Evolutionary conservation across 1,139 yeast genomes (phyloP).

Genomic region (Wickerhamomyces sp.): DNA sequence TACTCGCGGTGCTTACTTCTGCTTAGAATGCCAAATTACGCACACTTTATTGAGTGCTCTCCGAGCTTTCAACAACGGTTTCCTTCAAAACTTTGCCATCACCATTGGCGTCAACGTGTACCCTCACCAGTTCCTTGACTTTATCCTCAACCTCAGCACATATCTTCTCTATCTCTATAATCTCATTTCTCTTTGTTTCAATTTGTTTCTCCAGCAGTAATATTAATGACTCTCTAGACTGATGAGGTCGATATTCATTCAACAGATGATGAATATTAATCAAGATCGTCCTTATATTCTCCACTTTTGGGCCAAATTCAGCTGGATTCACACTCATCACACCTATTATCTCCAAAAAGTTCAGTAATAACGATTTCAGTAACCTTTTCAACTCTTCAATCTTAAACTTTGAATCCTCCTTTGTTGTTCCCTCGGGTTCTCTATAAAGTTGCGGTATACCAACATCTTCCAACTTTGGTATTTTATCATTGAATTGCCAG

Average conservation of each 20-base stretch:
- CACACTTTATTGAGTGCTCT: too few relatives aligned
- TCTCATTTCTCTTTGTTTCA: constrained; percentile 47
- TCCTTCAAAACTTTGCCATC: too few relatives aligned
- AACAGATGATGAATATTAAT: constrained; percentile 80
- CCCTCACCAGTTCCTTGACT: constrained; percentile 27
- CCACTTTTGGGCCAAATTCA: constrained; percentile 59
- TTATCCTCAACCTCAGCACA: constrained; percentile 40
- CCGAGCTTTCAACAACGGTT: too few relatives aligned
- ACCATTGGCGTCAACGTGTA: constrained; percentile 20
- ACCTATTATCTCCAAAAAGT: constrained; percentile 71
- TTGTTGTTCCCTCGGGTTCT: constrained; percentile 18
- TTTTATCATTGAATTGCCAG: constrained; percentile 72
- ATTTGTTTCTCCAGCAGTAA: constrained; percentile 63
- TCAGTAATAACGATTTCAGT: constrained; percentile 61
- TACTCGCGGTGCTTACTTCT: too few relatives aligned
- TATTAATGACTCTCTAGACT: constrained; percentile 75
- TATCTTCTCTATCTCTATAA: constrained; percentile 42
- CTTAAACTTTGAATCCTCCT: constrained; percentile 40
- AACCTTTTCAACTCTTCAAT: constrained; percentile 65
- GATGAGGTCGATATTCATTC: constrained; percentile 86
- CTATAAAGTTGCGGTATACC: constrained; percentile 66
- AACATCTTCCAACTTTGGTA: constrained; percentile 61
- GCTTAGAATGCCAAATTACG: too few relatives aligned
- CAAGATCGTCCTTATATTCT: constrained; percentile 65
- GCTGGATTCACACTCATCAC: constrained; percentile 67